Evolutionary conservation across 805 yeast species (phyloP), one percentile per base, ranked within the genome.

Genomic region (Saccharomycopsis oosterbeekiorum): DNA sequence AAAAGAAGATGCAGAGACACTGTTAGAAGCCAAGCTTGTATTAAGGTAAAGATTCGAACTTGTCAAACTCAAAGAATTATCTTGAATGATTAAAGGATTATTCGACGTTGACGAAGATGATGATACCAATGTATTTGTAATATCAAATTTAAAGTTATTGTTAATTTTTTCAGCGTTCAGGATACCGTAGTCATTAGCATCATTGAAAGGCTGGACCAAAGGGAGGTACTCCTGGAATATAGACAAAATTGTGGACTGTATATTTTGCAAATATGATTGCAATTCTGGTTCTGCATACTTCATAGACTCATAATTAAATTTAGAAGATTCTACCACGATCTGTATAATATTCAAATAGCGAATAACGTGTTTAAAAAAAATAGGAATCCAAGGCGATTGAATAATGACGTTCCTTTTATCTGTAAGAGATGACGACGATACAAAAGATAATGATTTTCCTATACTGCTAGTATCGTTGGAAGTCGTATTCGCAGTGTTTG

Each of bases 181-280:
- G 24, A 62, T 62, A 12, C 62, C 65, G 58, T 64, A 64, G 39
- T 64, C 62, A 57, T 60, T 60, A 21, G 42, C 4, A 42, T 60
- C 60, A 50, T 69, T 67, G 58, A 70, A 71, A 14, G 74, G 74
- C 42, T 69, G 69, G 42, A 71, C 60, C 21, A 68, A 43, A 36
- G 70, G 68, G 34, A 71, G 47, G 26, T 65, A 66, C 15, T 21
- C 53, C 21, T 47, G 53, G 10, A 21, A 47, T 47, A 47, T 47
- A 1, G 34, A 47, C 6, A 21, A 21, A 47, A 47, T 15, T 21
- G 53, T 21, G 5, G 53, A 47, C 8, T 21, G 19, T 2, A 47
- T 47, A 47, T 47, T 47, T 10, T 47, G 53, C 4, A 47, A 47
- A 26, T 47, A 21, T 9, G 29, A 24, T 24, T 47, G 29, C 26